phyloP scores from a whole-genome alignment of 148 eudicot species.

The Silene uniflora region DNA sequence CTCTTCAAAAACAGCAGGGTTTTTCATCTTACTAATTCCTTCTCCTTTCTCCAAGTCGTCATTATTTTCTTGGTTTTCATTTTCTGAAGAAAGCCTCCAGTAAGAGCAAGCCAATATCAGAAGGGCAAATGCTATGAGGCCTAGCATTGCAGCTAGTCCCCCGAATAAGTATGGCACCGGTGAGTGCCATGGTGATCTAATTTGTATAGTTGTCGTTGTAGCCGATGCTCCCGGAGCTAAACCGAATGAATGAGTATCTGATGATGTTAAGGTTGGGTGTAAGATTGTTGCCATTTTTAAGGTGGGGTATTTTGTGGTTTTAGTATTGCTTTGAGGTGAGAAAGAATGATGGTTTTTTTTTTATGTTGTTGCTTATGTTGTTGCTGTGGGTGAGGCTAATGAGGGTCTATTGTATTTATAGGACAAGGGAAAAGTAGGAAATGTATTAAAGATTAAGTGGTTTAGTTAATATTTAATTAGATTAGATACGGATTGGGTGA shows the following conservation, averaged over 20 bases:
- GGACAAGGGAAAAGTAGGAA: conserved; percentile 1
- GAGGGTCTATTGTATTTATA: conserved; percentile 23
- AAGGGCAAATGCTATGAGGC: conserved; percentile 75
- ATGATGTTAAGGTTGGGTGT: conserved; percentile 3
- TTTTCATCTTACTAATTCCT: conserved; percentile 17
- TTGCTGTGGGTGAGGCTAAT: background rate
- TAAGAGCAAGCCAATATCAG: conserved; percentile 77
- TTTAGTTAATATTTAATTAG: conserved; percentile 1
- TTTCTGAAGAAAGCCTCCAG: conserved; percentile 41
- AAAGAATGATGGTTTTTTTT: background rate
- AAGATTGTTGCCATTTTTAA: conserved; percentile 23
- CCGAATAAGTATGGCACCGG: conserved; percentile 84
- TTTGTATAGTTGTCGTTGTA: background rate
- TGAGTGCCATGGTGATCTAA: conserved; percentile 68
- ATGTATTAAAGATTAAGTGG: background rate
- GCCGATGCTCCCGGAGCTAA: conserved; percentile 13
- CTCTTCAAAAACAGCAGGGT: conserved; percentile 45
- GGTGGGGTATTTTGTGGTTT: background rate
- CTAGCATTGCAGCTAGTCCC: conserved; percentile 76
- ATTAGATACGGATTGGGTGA: conserved; percentile 19
- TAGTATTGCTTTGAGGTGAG: background rate
- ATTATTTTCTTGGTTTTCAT: conserved; percentile 2
- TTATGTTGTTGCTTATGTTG: too few species aligned
- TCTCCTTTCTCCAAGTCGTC: conserved; percentile 38
- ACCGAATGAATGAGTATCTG: conserved; percentile 15